Base-by-base conservation (phyloP, 208 protist genomes). In the Trypanosoma scelopori region DNA sequence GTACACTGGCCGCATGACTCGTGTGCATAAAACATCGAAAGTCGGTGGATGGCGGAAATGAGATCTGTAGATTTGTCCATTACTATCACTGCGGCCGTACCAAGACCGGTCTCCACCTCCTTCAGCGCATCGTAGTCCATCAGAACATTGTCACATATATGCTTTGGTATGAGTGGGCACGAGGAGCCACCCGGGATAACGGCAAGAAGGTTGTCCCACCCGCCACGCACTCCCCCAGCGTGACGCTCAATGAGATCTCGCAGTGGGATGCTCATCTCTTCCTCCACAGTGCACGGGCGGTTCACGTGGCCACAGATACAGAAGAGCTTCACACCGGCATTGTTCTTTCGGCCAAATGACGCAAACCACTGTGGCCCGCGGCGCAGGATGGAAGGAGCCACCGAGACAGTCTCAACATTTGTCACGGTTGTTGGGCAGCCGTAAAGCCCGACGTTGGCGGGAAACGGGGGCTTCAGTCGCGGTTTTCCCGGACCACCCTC, bases 31-130 rank as follows among this genome's bases (percentile, higher is more conserved):
- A 99, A 99, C 63, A 96, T 81, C 13, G 94, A 96, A 2, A 99
- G 80, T 25, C 97, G 95, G 41, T 96, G 91, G 76, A 99, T 99
- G 16, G 94, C 90, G 16, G 85, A 69, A 63, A 99, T 97, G 22
- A 99, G 82, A 81, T 99, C 98, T n/a, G 95, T 97, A 9, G 84
- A 91, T 81, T 99, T 99, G 83, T 99, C 93, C 94, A 99, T 98
- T 41, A 99, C 98, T 47, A 99, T 99, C 23, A 99, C 97, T 15
- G 98, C 97, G 1, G 98, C 98, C n/a, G 98, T 99, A 48, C 98
- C 98, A 11, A 99, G 88, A 51, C 97, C 98, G 0, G 95, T 98
- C 60, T 96, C 66, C 15, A 85, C 84, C 18, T 88, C 85, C 58
- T 92, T 86, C 3, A 99, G 87, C 28, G 93, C 96, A 71, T 99